phyloP scores from a whole-genome alignment of 2,329 filamentous ascomycete genomes.

The Claviceps paspali region DNA sequence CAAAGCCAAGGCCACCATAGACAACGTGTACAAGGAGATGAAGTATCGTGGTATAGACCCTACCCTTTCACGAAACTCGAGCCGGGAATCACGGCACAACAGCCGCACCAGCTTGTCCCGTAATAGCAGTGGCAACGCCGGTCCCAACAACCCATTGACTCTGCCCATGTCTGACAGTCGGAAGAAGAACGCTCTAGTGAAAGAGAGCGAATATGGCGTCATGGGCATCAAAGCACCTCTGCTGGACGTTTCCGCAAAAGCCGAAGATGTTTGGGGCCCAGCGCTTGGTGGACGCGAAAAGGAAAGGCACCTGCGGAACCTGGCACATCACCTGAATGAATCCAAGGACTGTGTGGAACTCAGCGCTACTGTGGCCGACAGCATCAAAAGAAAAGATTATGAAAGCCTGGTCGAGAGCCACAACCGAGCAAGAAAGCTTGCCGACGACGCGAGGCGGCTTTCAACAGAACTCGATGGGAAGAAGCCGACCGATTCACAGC shows the following conservation, averaged over 20 bases:
- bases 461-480: slow-evolving; percentile 39
- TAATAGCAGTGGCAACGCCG: slow-evolving; percentile 22
- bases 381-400: slow-evolving; percentile 83
- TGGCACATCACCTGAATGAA: slow-evolving; percentile 60
- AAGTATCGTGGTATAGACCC: slow-evolving; percentile 51
- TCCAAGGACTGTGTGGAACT: slow-evolving; percentile 74
- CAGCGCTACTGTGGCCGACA: slow-evolving; percentile 60
- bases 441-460: slow-evolving; percentile 60
- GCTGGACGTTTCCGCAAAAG: slow-evolving; percentile 80
- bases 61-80: slow-evolving; percentile 22
- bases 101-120: slow-evolving; percentile 53
- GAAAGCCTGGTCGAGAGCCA: slow-evolving; percentile 80
- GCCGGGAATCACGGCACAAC: slow-evolving; percentile 48
- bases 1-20: slow-evolving; percentile 90
- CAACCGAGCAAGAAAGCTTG: slow-evolving; percentile 63
- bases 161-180: slow-evolving; percentile 35
- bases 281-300: slow-evolving; percentile 82
- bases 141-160: slow-evolving; percentile 22
- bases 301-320: slow-evolving; percentile 69
- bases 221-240: slow-evolving; percentile 78
- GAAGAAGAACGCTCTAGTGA: slow-evolving; percentile 80
- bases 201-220: slow-evolving; percentile 85
- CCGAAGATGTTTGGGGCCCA: slow-evolving; percentile 94
- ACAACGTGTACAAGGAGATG: slow-evolving; percentile 99
- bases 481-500: slow-evolving; percentile 58